Percentiles rank a stretch among this genome's conserved stretches.
These are phyloP conservation scores for Blumeria graminis DNA, from an alignment of 2,329 filamentous ascomycete species.

Conservation along the genomic window DNA sequence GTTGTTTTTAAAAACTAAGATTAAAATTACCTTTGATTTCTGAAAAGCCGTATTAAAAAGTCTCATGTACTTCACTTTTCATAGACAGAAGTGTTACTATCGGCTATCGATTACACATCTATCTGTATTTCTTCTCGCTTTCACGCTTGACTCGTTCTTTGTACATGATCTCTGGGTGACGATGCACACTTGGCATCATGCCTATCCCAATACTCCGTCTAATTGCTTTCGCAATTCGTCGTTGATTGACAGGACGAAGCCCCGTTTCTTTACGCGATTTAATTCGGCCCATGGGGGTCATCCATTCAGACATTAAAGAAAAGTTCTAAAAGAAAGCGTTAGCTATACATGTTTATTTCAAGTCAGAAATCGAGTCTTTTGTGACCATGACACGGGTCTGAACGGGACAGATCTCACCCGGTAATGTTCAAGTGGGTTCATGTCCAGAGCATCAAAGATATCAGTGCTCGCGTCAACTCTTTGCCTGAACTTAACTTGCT, in stretches of 20 bases:
- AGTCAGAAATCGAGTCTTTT: too few relatives aligned
- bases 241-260: constrained; percentile 69
- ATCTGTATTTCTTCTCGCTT: neutral
- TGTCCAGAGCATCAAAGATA: constrained; percentile 52
- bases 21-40: too few relatives aligned
- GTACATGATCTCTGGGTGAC: constrained; percentile 56
- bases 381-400: too few relatives aligned
- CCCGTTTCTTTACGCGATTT: constrained; percentile 53
- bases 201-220: constrained; percentile 72
- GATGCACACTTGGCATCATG: constrained; percentile 74
- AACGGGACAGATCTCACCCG: constrained; percentile 32
- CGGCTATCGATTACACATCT: too few relatives aligned
- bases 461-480: constrained; percentile 33
- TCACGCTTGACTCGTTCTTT: constrained; percentile 2
- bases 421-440: constrained; percentile 69
- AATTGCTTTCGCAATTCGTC: constrained; percentile 81
- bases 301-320: constrained; percentile 70
- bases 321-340: constrained; percentile 43
- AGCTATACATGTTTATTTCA: neutral
- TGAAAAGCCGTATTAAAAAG: too few relatives aligned
- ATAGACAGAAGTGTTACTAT: too few relatives aligned
- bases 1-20: too few relatives aligned
- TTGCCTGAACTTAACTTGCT: constrained; percentile 62
- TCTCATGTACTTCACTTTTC: too few relatives aligned
- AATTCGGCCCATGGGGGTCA: constrained; percentile 67